Conservation (phyloP, 768 basidiomycete species). For the Pleurotus eryngii region DNA sequence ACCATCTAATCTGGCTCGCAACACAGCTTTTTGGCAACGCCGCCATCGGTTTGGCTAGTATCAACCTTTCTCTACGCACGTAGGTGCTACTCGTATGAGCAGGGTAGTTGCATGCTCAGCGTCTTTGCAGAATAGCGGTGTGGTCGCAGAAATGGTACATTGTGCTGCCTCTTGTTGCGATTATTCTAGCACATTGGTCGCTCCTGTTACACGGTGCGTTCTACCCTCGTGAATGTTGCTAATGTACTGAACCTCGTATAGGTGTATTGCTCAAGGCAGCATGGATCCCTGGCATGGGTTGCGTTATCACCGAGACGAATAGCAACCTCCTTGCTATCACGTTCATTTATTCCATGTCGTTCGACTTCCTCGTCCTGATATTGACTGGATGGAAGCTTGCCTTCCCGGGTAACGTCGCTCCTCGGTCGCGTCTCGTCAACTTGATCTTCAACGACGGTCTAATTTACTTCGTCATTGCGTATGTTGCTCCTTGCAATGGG, state of each 20-base stretch:
- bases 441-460: slow-evolving; percentile 73
- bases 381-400: slow-evolving; percentile 63
- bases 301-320: slow-evolving; percentile 57
- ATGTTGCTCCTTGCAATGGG: slow-evolving; percentile 20
- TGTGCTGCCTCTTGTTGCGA: slow-evolving; percentile 43
- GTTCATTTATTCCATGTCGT: slow-evolving; percentile 74
- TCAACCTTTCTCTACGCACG: slow-evolving; percentile 70
- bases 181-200: slow-evolving; percentile 73
- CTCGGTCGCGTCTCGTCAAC: slow-evolving; percentile 53
- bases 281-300: slow-evolving; percentile 48
- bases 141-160: slow-evolving; percentile 61
- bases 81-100: slow-evolving; percentile 26
- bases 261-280: slow-evolving; percentile 58
- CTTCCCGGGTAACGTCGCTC: slow-evolving; percentile 29
- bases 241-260: slow-evolving; percentile 14
- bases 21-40: slow-evolving; percentile 54
- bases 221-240: not conserved
- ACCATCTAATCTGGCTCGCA: not conserved
- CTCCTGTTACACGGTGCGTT: slow-evolving; percentile 60
- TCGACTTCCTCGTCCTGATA: slow-evolving; percentile 61
- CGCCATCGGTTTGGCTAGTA: slow-evolving; percentile 65
- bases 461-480: slow-evolving; percentile 73
- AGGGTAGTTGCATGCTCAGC: not conserved
- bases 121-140: slow-evolving; percentile 54
- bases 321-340: slow-evolving; percentile 58